These are phyloP conservation scores for Piper betle DNA, from an alignment of 164 flowering plant genomes.

Conservation along the genomic window DNA sequence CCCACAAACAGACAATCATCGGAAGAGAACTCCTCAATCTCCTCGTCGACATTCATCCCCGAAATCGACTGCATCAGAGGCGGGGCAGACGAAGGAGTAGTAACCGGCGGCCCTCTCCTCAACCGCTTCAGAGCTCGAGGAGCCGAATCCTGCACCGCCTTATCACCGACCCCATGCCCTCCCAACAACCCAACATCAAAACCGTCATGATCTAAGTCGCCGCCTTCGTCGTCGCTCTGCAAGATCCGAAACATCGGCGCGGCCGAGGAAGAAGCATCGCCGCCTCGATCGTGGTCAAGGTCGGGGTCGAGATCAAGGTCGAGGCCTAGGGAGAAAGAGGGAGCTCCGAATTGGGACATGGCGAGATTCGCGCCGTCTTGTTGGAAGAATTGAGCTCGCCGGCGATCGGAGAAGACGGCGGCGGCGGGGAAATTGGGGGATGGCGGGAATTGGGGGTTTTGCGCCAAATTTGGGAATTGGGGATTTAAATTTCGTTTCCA, in stretches of 20 bases:
- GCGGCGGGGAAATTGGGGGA: no score
- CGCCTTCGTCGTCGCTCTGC: not conserved
- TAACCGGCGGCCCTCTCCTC: conserved; percentile 22
- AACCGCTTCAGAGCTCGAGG: conserved; percentile 36
- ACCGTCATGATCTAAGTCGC: not conserved
- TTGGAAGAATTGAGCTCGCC: not conserved
- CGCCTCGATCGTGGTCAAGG: conserved; percentile 16
- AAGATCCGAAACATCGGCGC: not conserved
- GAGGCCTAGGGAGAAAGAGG: conserved; percentile 78
- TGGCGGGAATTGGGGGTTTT: no score
- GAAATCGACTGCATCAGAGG: not conserved
- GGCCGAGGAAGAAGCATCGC: not conserved
- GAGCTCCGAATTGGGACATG: conserved; percentile 56
- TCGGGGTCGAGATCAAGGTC: conserved; percentile 54
- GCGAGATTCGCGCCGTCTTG: no score
- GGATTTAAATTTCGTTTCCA: no score
- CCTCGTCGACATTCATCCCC: conserved; percentile 33
- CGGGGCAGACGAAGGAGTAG: not conserved
- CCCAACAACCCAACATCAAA: conserved; percentile 5
- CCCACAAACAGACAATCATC: conserved; percentile 19
- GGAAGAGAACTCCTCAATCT: conserved; percentile 68
- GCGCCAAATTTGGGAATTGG: no score
- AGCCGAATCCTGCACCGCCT: conserved; percentile 15
- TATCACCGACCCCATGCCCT: no score
- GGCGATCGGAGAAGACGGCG: not conserved